Percentiles rank a stretch among this genome's conserved stretches.
Conservation (phyloP, 1,284 basidiomycete genomes). For the Pulchroboletus neoregius region DNA sequence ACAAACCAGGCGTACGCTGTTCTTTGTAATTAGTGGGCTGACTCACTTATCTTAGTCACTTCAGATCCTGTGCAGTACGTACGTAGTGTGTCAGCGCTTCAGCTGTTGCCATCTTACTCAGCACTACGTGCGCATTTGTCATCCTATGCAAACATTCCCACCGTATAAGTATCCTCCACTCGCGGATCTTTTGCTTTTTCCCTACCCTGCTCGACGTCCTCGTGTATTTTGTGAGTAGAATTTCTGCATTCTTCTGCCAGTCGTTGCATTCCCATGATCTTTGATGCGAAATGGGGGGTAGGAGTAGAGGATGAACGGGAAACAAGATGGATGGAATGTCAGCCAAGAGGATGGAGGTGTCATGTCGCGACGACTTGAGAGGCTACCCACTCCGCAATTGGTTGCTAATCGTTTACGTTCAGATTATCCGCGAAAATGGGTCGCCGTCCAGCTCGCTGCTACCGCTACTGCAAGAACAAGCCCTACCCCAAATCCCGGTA, state of each 20-base stretch:
- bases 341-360: conserved; percentile 5
- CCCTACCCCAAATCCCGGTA: conserved; percentile 92
- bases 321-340: conserved; percentile 16
- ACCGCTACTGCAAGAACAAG: conserved; percentile 99
- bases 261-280: neutral
- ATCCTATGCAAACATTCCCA: conserved; percentile 18
- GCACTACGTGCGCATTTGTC: conserved; percentile 17
- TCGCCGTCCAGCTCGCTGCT: conserved; percentile 94
- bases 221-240: conserved; percentile 23
- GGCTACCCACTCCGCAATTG: neutral
- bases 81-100: conserved; percentile 8
- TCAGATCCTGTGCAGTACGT: too few relatives aligned
- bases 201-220: conserved; percentile 7
- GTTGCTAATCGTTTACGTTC: conserved; percentile 9
- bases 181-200: neutral
- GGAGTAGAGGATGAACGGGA: neutral
- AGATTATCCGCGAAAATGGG: conserved; percentile 57
- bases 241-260: neutral
- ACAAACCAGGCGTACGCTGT: too few relatives aligned
- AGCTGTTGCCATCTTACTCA: conserved; percentile 25
- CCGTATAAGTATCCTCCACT: conserved; percentile 17
- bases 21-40: too few relatives aligned
- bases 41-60: too few relatives aligned
- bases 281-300: neutral
- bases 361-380: neutral